Conservation (phyloP, 2,329 filamentous ascomycete genomes). For the Cladorrhinum sp. region DNA sequence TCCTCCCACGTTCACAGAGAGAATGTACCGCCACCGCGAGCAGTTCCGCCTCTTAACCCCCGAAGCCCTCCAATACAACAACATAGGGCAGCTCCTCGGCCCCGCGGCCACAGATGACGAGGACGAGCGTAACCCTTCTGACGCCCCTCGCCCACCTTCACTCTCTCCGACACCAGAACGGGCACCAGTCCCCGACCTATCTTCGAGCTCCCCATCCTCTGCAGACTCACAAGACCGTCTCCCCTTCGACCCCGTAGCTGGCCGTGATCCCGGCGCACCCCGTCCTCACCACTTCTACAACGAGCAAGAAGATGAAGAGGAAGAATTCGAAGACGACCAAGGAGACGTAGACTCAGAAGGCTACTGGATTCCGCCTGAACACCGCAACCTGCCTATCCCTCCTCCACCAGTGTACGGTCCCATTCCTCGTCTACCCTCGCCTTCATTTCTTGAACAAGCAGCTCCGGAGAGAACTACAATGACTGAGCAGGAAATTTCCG, state of each 20-base stretch:
- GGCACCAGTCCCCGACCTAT: neutral
- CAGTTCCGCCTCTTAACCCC: neutral
- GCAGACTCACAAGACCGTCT: neutral
- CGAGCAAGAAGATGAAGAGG: neutral
- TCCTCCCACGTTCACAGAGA: neutral
- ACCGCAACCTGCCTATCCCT: neutral
- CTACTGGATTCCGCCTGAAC: neutral
- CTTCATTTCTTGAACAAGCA: neutral
- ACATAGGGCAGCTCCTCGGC: conserved; percentile 9
- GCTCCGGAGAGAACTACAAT: neutral
- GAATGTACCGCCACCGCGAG: too few relatives aligned
- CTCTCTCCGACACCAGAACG: neutral
- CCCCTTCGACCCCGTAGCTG: too few relatives aligned
- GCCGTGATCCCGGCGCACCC: too few relatives aligned
- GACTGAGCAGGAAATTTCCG: neutral
- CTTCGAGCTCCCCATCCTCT: neutral
- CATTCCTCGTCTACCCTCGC: neutral
- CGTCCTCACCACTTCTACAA: neutral
- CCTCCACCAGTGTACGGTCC: neutral
- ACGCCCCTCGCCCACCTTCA: neutral
- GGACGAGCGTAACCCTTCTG: neutral
- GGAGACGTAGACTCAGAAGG: conserved; percentile 9
- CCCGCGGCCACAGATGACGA: conserved; percentile 23
- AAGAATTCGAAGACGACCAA: conserved; percentile 12
- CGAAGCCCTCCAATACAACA: neutral